Percentiles rank a stretch among this genome's conserved stretches.
Evolutionary conservation across 495 filamentous ascomycete species (phyloP).

Genomic region (Podospora pseudocomata): DNA sequence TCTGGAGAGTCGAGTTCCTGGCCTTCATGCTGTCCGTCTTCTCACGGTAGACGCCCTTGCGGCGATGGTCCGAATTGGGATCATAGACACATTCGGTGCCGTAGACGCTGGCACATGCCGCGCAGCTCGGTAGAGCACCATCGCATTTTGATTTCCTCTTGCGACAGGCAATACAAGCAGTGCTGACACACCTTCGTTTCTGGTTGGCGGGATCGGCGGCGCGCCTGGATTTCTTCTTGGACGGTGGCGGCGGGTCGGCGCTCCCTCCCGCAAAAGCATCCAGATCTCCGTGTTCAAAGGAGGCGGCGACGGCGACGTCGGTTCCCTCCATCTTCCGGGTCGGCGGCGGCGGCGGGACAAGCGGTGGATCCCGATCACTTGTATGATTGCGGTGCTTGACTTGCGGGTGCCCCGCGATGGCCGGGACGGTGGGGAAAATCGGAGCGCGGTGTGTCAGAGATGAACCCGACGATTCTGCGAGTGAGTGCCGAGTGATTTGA

Average conservation of each 20-base stretch:
- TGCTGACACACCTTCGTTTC: conserved; percentile 89
- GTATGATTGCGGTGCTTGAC: conserved; percentile 2
- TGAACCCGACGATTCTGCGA: not conserved
- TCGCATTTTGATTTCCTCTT: conserved; percentile 93
- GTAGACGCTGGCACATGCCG: conserved; percentile 92
- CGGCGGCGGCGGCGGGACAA: not conserved
- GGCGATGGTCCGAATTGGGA: conserved; percentile 89
- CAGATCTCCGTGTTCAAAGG: conserved; percentile 3
- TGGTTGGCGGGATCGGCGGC: conserved; percentile 47
- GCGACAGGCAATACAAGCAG: conserved; percentile 90
- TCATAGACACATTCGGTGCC: conserved; percentile 92
- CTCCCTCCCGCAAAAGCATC: conserved; percentile 34
- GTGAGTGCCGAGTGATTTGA: not conserved
- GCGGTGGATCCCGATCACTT: not conserved
- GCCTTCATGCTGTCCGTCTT: conserved; percentile 88
- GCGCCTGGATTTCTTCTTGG: conserved; percentile 52
- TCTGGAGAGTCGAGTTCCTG: conserved; percentile 81
- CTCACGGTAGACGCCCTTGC: conserved; percentile 95
- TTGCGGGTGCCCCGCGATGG: not conserved
- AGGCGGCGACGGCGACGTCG: not conserved
- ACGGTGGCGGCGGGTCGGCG: conserved; percentile 18
- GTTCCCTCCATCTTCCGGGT: not conserved
- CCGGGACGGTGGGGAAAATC: conserved; percentile 3
- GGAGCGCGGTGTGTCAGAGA: not conserved
- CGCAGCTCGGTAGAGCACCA: conserved; percentile 86